Evolutionary conservation across 306 rosid genomes (phyloP).

Genomic region (Cajanus cajan): DNA sequence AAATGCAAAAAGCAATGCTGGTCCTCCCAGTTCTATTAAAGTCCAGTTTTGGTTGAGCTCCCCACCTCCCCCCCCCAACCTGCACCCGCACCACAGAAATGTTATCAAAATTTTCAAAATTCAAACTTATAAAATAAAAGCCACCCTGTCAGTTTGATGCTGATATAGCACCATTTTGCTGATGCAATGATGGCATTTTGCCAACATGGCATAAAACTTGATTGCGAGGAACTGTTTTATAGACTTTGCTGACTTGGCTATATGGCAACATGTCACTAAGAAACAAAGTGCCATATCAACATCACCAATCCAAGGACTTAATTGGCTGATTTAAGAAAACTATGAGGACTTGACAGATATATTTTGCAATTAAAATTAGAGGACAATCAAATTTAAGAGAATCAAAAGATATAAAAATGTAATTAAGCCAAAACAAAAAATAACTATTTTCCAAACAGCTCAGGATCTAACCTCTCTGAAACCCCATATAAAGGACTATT

Average conservation of each 20-base stretch:
- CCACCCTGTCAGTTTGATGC: slow-evolving; percentile 4
- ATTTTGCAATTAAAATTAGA: slow-evolving; percentile 2
- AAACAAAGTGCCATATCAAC: not conserved
- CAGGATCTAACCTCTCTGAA: slow-evolving; percentile 74
- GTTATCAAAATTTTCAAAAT: not conserved
- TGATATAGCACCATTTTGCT: not conserved
- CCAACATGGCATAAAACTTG: slow-evolving; percentile 9
- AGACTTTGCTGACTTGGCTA: slow-evolving; percentile 10
- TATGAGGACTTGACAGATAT: not conserved
- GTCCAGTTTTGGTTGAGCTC: not conserved
- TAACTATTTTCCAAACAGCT: slow-evolving; percentile 43
- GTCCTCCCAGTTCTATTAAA: not conserved
- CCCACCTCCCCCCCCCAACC: not conserved
- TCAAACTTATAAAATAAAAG: not conserved
- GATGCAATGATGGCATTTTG: not conserved
- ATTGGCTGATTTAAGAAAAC: slow-evolving; percentile 7
- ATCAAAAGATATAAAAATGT: not conserved
- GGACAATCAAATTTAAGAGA: not conserved
- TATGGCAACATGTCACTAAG: not conserved
- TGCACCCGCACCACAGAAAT: not conserved
- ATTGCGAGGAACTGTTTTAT: not conserved
- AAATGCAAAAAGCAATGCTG: slow-evolving; percentile 11
- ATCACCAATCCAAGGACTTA: not conserved
- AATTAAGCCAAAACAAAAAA: not conserved
- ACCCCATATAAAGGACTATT: slow-evolving; percentile 95